Evolutionary conservation across 441 rosid species (phyloP).

Genomic region (Erysimum cheiri): DNA sequence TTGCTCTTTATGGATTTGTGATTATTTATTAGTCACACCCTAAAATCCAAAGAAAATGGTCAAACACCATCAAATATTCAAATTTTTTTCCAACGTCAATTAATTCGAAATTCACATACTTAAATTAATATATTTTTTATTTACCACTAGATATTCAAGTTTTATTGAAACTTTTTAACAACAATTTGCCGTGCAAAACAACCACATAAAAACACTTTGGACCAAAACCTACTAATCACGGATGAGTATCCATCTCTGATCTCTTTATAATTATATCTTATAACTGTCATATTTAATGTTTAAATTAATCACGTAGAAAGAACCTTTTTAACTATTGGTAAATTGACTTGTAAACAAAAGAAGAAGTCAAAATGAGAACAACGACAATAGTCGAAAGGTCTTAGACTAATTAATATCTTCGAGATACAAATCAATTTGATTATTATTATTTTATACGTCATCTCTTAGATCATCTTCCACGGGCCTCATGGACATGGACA

Average conservation of each 20-base stretch:
- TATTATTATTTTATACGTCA: constrained; percentile 41
- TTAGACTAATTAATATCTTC: constrained; percentile 12
- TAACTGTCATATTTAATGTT: background rate
- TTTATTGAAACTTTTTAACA: background rate
- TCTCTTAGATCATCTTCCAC: constrained; percentile 46
- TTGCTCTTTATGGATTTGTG: constrained; percentile 29
- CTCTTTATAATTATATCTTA: background rate
- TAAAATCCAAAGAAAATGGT: background rate
- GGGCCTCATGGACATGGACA: constrained; percentile 44
- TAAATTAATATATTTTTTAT: no score
- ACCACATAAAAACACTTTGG: background rate
- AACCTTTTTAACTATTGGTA: constrained; percentile 15
- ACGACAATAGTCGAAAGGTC: constrained; percentile 32
- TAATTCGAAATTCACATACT: no score
- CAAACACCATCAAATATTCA: no score
- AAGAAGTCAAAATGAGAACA: constrained; percentile 41
- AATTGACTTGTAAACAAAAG: constrained; percentile 40
- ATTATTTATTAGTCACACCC: constrained; percentile 25
- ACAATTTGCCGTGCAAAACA: background rate
- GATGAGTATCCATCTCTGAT: background rate
- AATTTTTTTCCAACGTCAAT: no score
- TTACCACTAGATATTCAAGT: background rate
- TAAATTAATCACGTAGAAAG: background rate
- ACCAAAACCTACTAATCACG: background rate
- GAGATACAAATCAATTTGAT: constrained; percentile 21